Evolutionary conservation across 2,329 filamentous ascomycete species (phyloP).

Genomic region (Metarhizium guizhouense): DNA sequence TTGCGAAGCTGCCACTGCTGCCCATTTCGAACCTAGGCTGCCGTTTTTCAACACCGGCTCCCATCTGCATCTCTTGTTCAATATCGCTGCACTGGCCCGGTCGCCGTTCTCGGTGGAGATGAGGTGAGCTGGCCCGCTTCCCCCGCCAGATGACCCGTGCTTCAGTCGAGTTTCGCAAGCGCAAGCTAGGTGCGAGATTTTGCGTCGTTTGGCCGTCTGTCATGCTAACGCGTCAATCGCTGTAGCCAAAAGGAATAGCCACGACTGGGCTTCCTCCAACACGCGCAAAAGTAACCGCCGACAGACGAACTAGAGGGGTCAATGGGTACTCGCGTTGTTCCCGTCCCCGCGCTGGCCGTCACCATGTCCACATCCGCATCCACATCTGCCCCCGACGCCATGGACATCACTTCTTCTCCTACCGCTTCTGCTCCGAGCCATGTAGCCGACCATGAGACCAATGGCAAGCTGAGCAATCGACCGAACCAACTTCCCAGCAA

Average conservation of each 20-base stretch:
- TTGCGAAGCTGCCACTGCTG: not conserved
- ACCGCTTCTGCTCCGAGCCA: conserved; percentile 34
- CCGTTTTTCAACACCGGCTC: not conserved
- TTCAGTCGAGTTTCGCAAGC: not conserved
- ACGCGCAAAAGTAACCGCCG: not conserved
- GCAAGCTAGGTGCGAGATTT: conserved; percentile 1
- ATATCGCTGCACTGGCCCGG: not conserved
- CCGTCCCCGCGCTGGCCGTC: conserved; percentile 47
- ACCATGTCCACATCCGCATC: conserved; percentile 51
- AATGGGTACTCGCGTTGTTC: conserved; percentile 42
- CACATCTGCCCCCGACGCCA: conserved; percentile 49
- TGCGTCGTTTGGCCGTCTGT: not conserved
- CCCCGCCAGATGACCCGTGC: conserved; percentile 1
- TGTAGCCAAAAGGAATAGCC: conserved; percentile 1
- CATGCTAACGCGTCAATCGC: conserved; percentile 1
- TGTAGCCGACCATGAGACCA: conserved; percentile 32
- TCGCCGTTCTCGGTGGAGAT: conserved; percentile 5
- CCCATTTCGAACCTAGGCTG: not conserved
- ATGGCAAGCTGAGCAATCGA: conserved; percentile 26
- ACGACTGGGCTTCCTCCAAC: not conserved
- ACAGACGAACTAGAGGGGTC: conserved; percentile 1
- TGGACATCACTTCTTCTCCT: conserved; percentile 51
- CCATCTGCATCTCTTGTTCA: not conserved
- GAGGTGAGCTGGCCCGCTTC: conserved; percentile 6
- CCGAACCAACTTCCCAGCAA: conserved; percentile 28